Base-by-base conservation (phyloP, 805 yeast genomes). In the Ogataea thermomethanolica region DNA sequence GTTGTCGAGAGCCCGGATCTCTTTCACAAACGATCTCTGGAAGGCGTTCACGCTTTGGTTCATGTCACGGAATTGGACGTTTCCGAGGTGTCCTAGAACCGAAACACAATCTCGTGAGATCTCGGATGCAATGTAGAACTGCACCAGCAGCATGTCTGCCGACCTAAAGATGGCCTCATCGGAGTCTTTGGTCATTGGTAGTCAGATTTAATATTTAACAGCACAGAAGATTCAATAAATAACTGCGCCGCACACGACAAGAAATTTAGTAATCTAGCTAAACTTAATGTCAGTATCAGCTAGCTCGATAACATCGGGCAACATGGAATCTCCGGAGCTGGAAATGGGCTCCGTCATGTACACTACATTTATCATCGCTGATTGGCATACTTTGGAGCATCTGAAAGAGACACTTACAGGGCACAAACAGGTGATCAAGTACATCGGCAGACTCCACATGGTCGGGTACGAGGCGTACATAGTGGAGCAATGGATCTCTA, bases 141-240 rank as follows among this genome's bases (percentile, higher is more conserved):
- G 96, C 38, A 91, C 84, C 54, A 90, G 76, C 35, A 95, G 79
- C 98, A 93, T 95, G 57, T 86, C 95, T 82, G 98, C 98, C 43
- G 98, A 90, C 73, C 55, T 50, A 46, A 50, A 50, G 31, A 50
- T 50, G 14, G 52, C 55, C 40, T 50, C 55, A 27, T 30, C 9
- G 15, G 42, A 38, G 20, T 50, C 55, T 8, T 45, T 33, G 25
- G 50, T 50, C 54, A 50, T 49, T 22, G 17, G 34, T 31, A 21
- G 15, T 17, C 35, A 37, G 35, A 31, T 26, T 31, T 30, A 33
- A 17, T 29, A 32, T 17, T 39, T 29, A 39, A 39, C 43, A 39
- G 43, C 43, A 34, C 43, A 39, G 40, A 30, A 37, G 40, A 37
- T 23, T 21, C 29, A n/a, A 8, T 9, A 15, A 14, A 29, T 33